Conservation (phyloP, 1,284 basidiomycete genomes). For the Fistulinella staudtii region DNA sequence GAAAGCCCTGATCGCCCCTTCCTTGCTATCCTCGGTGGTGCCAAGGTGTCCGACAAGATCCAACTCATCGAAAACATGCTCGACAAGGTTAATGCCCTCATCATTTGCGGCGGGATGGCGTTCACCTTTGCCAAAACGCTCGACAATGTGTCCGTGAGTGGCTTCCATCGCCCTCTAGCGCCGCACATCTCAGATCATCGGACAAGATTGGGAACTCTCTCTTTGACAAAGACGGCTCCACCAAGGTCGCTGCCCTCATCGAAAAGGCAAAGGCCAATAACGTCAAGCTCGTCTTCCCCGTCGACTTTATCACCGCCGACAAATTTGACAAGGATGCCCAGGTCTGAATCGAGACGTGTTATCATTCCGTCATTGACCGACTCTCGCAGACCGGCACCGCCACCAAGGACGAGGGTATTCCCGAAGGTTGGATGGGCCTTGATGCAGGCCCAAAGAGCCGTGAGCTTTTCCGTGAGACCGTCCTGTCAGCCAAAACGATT, state of each 20-base stretch:
- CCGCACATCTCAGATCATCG: slow-evolving; percentile 5
- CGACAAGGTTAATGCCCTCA: slow-evolving; percentile 96
- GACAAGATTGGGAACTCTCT: slow-evolving; percentile 88
- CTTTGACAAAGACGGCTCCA: slow-evolving; percentile 87
- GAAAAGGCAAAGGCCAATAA: slow-evolving; percentile 94
- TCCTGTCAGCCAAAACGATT: slow-evolving; percentile 91
- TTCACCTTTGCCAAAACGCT: slow-evolving; percentile 99
- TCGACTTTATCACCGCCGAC: slow-evolving; percentile 93
- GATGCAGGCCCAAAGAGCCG: slow-evolving; percentile 84
- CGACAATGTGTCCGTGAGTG: slow-evolving; percentile 67
- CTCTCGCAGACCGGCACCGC: slow-evolving; percentile 62
- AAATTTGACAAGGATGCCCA: slow-evolving; percentile 93
- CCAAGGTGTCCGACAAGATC: slow-evolving; percentile 99
- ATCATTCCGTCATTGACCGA: slow-evolving; percentile 8
- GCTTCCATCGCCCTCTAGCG: not conserved
- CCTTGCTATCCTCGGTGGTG: slow-evolving; percentile 97
- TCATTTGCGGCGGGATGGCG: slow-evolving; percentile 98
- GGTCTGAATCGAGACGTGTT: slow-evolving; percentile 38
- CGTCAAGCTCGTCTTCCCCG: slow-evolving; percentile 93
- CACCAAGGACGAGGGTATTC: slow-evolving; percentile 84
- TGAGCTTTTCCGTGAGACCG: slow-evolving; percentile 76
- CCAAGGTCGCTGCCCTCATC: slow-evolving; percentile 82
- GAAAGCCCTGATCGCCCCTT: slow-evolving; percentile 95
- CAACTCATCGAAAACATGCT: slow-evolving; percentile 99
- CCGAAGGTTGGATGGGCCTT: slow-evolving; percentile 92